phyloP scores from a whole-genome alignment of 768 basidiomycete species.

The Hysterangium stoloniferum region DNA sequence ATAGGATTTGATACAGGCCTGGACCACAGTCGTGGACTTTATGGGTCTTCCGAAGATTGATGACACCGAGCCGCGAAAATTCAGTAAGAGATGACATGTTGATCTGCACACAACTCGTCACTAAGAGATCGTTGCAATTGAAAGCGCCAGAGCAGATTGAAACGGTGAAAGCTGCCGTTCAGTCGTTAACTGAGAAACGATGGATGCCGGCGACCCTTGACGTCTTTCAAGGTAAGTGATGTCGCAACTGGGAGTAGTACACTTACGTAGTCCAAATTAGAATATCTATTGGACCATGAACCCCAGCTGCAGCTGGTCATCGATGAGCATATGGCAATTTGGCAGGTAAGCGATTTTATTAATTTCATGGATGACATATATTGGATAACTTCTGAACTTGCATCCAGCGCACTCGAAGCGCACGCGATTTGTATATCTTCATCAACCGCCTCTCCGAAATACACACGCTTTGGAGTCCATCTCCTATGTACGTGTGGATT shows the following conservation, averaged over 20 bases:
- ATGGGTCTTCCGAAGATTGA: conserved; percentile 4
- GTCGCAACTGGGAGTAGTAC: not conserved
- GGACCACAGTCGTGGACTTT: conserved; percentile 2
- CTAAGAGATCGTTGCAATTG: not conserved
- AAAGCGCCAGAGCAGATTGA: not conserved
- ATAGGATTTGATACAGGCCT: not conserved
- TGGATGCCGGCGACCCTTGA: conserved; percentile 9
- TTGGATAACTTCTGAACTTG: not conserved
- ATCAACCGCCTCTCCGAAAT: conserved; percentile 8
- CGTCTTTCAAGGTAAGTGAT: not conserved
- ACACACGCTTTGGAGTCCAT: conserved; percentile 11
- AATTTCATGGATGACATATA: not conserved
- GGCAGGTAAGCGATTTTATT: not conserved
- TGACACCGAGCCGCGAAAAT: not conserved
- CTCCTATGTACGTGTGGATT: conserved; percentile 5
- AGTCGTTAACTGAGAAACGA: conserved; percentile 5
- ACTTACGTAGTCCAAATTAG: not conserved
- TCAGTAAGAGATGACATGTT: conserved; percentile 2
- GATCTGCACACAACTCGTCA: not conserved
- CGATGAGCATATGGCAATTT: not conserved
- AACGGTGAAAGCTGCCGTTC: not conserved
- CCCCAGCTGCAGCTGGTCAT: not conserved
- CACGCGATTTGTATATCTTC: conserved; percentile 7
- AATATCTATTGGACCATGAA: not conserved
- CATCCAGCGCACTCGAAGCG: not conserved